Evolutionary conservation across 2,329 filamentous ascomycete genomes (phyloP), one percentile per base, ranked within the genome.

Genomic region (Colletotrichum costaricense): DNA sequence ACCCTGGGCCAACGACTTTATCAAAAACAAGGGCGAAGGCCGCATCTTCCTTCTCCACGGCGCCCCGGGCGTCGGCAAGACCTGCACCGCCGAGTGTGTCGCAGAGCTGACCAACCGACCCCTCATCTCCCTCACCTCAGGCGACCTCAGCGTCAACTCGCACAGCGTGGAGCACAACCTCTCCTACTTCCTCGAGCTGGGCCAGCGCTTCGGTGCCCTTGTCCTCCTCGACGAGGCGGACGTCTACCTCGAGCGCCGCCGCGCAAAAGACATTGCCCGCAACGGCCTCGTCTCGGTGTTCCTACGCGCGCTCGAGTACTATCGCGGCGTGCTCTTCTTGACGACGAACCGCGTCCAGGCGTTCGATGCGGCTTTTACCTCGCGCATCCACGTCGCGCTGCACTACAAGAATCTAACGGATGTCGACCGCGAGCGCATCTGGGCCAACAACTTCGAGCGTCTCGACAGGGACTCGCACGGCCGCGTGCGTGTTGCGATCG

Each of bases 211-310:
- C 79, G 84, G 83, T 22, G 88, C 85, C 49, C 83, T 90, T 6
- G 83, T 90, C 7, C 83, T 91, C 3, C 82, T 91, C 5, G 89
- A 91, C 77, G 89, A 92, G 78, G 88, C 88, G 3, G 90, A 91
- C 68, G 88, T 91, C 22, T 91, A 89, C 79, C 86, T 92, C 9
- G 88, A 90, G 78, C 80, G 85, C 65, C 87, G 89, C 2, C 80
- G 80, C 2, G 77, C 82, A 26, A 79, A 77, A 33, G 85, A 88
- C 76, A 82, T 87, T 60, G 79, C 78, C 26, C 84, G 85, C 71
- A 88, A 88, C 77, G 84, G 84, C 0, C 80, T 88, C 12, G 86
- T 88, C 30, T 86, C 84, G 19, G 80, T 87, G 68, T 88, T 88
- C 79, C 79, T 88, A 28, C 84, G 86, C n/a, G 85, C 84, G 0